Conservation (phyloP, 192 early-diverging fungal species). For the Powellomyces hirtus region DNA sequence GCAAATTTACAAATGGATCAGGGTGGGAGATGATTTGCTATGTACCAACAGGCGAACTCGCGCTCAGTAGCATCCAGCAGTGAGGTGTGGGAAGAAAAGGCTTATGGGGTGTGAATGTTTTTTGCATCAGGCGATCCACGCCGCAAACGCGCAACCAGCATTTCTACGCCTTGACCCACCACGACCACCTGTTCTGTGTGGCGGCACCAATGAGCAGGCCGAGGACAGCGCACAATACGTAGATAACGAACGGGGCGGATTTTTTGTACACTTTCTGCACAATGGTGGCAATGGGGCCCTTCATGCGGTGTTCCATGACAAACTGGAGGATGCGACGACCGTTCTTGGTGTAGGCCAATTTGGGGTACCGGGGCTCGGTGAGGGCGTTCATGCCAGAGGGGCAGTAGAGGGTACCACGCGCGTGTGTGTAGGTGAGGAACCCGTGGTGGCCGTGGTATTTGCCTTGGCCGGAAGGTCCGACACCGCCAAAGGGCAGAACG, state of each 20-base stretch:
- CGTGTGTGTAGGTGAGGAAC: slow-evolving; percentile 80
- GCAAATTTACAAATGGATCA: too few relatives aligned
- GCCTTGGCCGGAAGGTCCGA: slow-evolving; percentile 83
- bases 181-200: background rate
- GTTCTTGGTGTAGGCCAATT: background rate
- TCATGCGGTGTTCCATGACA: background rate
- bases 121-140: too few relatives aligned
- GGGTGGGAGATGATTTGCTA: too few relatives aligned
- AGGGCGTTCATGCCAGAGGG: slow-evolving; percentile 14
- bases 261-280: background rate
- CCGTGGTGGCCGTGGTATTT: slow-evolving; percentile 76
- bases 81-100: too few relatives aligned
- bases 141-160: too few relatives aligned
- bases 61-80: too few relatives aligned
- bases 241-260: background rate
- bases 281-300: background rate
- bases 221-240: background rate
- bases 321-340: background rate
- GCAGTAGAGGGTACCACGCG: slow-evolving; percentile 36
- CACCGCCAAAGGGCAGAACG: slow-evolving; percentile 84
- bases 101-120: too few relatives aligned
- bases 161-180: too few relatives aligned
- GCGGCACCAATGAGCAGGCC: background rate
- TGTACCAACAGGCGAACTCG: too few relatives aligned
- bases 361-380: slow-evolving; percentile 20